Base-by-base conservation (phyloP, 345 rosid species). In the Gossypium ekmanianum region DNA sequence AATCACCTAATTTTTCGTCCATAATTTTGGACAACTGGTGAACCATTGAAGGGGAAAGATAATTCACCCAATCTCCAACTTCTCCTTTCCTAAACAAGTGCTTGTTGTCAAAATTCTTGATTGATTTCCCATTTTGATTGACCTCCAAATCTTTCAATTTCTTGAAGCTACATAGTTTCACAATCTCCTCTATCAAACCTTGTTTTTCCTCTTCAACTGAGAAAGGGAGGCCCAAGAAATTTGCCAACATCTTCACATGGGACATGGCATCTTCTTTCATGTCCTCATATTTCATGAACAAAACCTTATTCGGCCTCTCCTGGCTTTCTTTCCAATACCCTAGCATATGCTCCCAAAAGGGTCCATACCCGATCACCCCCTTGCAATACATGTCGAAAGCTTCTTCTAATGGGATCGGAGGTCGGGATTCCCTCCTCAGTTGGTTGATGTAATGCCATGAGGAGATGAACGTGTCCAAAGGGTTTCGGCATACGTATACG, bases 291-390 rank as follows among this genome's bases (percentile, higher is more conserved):
- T 48, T 44, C 47, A 87, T 45, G 75, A 87, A 84, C 68, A 88
- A 62, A 24, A 88, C 81, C 59, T 73, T 82, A 12, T 84, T 75
- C 1, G 88, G 88, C n/a, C 71, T 78, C 71, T 76, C 78, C 75
- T 74, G 39, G 79, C 90, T 87, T 58, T 79, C 82, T 10, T 69
- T 81, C 84, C 85, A 86, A 62, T 83, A 86, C 56, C 92, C 88
- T 74, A 85, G 68, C 84, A 83, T 80, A 45, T 88, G 89, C 20
- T 87, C 84, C 86, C 84, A 84, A 59, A 87, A 88, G 1, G 89
- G 90, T 0, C 90, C 92, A 56, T 74, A 85, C 39, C 79, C 86
- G 26, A 79, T 61, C 47, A 83, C 76, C 6, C 92, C 92, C 0
- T 57, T 48, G 45, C 83, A 88, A n/a, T 80, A 88, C 79, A 71